Conservation (phyloP, 2,329 filamentous ascomycete genomes). For the Ascosphaera pollenicola region DNA sequence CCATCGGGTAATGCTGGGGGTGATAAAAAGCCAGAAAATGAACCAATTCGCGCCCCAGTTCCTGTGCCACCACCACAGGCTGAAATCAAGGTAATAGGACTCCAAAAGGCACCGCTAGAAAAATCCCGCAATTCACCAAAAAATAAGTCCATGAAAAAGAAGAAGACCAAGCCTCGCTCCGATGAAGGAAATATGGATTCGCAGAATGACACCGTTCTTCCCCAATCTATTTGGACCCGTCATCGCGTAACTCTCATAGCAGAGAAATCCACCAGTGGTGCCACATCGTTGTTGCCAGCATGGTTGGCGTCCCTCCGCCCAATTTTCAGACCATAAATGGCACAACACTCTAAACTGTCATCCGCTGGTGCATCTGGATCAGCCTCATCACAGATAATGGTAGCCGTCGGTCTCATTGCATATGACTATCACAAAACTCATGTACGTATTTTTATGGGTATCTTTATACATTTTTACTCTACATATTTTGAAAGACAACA, state of each 20-base stretch:
- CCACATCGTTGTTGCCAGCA: background rate
- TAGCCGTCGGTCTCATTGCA: no score
- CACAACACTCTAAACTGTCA: no score
- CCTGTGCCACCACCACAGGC: no score
- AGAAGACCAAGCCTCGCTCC: background rate
- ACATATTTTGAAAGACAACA: no score
- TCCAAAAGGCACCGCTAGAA: background rate
- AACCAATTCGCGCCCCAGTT: no score
- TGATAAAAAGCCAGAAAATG: no score
- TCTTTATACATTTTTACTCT: no score
- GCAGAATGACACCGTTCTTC: no score
- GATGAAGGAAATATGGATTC: background rate
- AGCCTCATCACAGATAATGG: no score
- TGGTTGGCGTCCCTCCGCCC: background rate
- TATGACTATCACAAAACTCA: no score
- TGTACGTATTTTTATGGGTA: no score
- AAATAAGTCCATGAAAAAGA: background rate
- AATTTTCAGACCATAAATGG: background rate
- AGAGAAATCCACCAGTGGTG: background rate
- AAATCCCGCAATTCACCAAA: background rate
- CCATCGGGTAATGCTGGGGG: background rate
- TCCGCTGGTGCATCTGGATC: no score
- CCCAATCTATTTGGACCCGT: background rate
- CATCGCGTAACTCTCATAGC: background rate
- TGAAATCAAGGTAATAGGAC: background rate